Percentiles rank a stretch among this genome's conserved stretches.
phyloP scores from a whole-genome alignment of 106 monocot species.

The Apostasia shenzhenica region DNA sequence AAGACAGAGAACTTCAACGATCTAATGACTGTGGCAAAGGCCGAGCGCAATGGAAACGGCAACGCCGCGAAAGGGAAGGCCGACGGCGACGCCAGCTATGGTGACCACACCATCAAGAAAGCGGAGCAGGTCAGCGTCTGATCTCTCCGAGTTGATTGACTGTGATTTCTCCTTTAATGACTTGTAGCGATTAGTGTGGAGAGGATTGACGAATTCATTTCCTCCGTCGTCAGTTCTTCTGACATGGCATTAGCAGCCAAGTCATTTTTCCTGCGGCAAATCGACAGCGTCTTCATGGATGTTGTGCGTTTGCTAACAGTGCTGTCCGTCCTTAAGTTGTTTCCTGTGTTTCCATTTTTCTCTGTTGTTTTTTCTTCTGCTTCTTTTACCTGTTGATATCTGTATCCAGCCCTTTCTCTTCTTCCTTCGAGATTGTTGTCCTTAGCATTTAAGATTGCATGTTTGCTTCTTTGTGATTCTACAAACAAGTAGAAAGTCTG shows the following conservation, averaged over 20 bases:
- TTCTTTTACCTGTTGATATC: no score
- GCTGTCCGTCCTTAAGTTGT: no score
- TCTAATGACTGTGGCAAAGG: not conserved
- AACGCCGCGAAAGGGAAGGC: not conserved
- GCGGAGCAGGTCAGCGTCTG: not conserved
- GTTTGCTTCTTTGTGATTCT: no score
- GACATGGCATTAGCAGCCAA: not conserved
- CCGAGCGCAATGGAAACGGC: constrained; percentile 1
- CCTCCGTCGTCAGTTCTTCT: constrained; percentile 2
- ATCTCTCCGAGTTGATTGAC: not conserved
- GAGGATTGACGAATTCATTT: not conserved
- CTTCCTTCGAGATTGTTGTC: not conserved
- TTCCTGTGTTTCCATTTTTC: not conserved
- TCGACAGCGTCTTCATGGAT: not conserved
- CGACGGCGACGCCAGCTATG: not conserved
- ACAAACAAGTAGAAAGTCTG: no score
- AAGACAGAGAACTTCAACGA: constrained; percentile 7
- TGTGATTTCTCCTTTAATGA: not conserved
- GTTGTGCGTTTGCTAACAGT: no score
- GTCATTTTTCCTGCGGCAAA: no score
- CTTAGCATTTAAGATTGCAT: not conserved
- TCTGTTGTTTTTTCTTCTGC: no score
- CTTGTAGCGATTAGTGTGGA: not conserved
- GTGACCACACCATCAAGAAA: not conserved
- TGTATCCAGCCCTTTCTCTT: not conserved